phyloP scores from a whole-genome alignment of 352 stramenopile species.

The Stramenopiles sp. region DNA sequence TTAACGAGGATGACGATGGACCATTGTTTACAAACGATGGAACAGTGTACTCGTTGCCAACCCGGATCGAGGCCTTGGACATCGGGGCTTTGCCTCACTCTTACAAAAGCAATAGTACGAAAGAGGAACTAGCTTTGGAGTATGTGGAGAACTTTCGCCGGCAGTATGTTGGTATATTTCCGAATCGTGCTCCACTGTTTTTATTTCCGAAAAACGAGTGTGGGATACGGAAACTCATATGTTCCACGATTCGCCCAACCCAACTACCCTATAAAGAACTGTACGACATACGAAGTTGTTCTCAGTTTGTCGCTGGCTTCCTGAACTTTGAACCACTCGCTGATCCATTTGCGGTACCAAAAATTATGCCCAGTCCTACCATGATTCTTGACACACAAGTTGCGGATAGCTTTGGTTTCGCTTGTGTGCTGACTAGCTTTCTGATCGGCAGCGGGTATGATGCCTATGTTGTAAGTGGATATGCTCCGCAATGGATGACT shows the following conservation, averaged over 20 bases:
- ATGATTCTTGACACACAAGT: conserved; percentile 61
- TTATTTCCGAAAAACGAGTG: conserved; percentile 71
- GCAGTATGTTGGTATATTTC: conserved; percentile 68
- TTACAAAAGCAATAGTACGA: conserved; percentile 44
- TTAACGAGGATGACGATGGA: too few relatives aligned
- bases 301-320: conserved; percentile 62
- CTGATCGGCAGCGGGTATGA: conserved; percentile 78
- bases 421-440: conserved; percentile 61
- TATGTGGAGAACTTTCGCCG: conserved; percentile 68
- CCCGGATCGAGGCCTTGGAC: background rate
- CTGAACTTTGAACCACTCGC: conserved; percentile 79
- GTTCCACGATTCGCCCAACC: conserved; percentile 71
- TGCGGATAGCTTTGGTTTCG: conserved; percentile 75
- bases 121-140: conserved; percentile 75
- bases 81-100: conserved; percentile 6
- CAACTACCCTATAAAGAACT: conserved; percentile 66
- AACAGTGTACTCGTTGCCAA: background rate
- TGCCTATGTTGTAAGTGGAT: conserved; percentile 72
- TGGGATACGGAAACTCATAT: conserved; percentile 75
- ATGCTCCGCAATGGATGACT: conserved; percentile 59
- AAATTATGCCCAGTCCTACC: conserved; percentile 49
- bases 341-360: conserved; percentile 41
- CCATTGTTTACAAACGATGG: conserved; percentile 10
- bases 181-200: conserved; percentile 42
- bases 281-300: conserved; percentile 59